Base-by-base conservation (phyloP, 768 basidiomycete species). In the Sarcodon aspratus region DNA sequence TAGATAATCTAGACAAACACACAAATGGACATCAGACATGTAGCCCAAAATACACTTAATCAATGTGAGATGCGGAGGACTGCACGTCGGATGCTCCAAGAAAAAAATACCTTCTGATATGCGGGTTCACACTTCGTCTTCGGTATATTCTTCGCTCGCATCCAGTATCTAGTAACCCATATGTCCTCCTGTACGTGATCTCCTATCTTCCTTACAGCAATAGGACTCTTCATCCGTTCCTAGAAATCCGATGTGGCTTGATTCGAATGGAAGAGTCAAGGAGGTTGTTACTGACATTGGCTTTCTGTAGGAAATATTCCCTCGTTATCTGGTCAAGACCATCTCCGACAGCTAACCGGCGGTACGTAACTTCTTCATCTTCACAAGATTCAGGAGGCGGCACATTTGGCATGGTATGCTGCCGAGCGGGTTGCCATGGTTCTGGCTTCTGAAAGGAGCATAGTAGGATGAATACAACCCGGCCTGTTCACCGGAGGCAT, bases 401-500 rank as follows among this genome's bases (percentile, higher is more conserved):
- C 7, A 69, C 76, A 13, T 72, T 68, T 10, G 62, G 49, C 73
- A 85, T 80, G 3, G 75, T 64, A 74, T 77, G 82, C 50, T 85
- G 82, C 55, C 80, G 71, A 8, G 67, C 60, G 1, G 80, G 85
- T 58, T 88, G 86, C 75, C 78, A 79, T 9, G 78, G 77, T 58
- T 92, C 89, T 3, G 85, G 83, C 46, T 69, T 72, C 53, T 91
- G 86, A 70, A 89, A 92, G 5, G 88, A 91, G 61, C 85, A 90
- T 51, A 86, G 59, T 65, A 90, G 69, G 37, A 83, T 72, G 61
- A 78, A 78, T 49, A 79, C 66, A n/a, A 38, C 37, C 2, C 37
- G 12, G 3, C 21, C 21, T 27, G 21, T 27, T 27, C 21, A 27
- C 21, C 21, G 5, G 21, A 27, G 21, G 3, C 21, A 27, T 27